Percentiles rank a stretch among this genome's conserved stretches.
Conservation (phyloP, 306 rosid genomes). For the Ceratonia siliqua region DNA sequence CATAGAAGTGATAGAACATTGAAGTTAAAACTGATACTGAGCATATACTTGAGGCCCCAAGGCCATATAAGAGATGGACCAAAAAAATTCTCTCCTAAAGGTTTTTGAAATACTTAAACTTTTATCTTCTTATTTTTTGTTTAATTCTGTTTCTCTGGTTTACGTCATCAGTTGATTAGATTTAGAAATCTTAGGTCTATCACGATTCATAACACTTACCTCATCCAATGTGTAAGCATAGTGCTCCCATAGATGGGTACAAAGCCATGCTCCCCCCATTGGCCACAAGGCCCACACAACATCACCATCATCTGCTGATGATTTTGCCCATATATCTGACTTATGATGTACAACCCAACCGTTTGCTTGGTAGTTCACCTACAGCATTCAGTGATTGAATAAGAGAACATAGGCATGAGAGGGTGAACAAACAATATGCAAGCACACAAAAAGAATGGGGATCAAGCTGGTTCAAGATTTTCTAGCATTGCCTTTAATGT, state of each 20-base stretch:
- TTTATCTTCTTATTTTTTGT: not conserved
- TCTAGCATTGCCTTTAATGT: not conserved
- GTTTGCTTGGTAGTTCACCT: conserved; percentile 74
- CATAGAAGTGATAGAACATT: not conserved
- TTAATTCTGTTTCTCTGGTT: not conserved
- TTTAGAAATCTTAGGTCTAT: not conserved
- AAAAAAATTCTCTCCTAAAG: not conserved
- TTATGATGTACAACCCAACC: conserved; percentile 86
- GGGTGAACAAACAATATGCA: not conserved
- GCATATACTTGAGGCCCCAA: not conserved
- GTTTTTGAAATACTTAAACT: not conserved
- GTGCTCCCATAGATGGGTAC: conserved; percentile 84
- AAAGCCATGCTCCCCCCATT: conserved; percentile 90
- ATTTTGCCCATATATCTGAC: conserved; percentile 79
- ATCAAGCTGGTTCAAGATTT: not conserved
- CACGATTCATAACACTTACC: conserved; percentile 37
- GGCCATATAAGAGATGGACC: not conserved
- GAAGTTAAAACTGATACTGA: not conserved
- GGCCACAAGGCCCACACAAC: conserved; percentile 88
- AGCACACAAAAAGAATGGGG: not conserved
- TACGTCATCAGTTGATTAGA: not conserved
- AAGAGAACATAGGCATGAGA: conserved; percentile 12
- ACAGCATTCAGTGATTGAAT: conserved; percentile 16
- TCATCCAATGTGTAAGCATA: conserved; percentile 69
- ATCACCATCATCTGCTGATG: conserved; percentile 69